phyloP scores from a whole-genome alignment of 2,329 filamentous ascomycete genomes.

The Hypocrella siamensis region DNA sequence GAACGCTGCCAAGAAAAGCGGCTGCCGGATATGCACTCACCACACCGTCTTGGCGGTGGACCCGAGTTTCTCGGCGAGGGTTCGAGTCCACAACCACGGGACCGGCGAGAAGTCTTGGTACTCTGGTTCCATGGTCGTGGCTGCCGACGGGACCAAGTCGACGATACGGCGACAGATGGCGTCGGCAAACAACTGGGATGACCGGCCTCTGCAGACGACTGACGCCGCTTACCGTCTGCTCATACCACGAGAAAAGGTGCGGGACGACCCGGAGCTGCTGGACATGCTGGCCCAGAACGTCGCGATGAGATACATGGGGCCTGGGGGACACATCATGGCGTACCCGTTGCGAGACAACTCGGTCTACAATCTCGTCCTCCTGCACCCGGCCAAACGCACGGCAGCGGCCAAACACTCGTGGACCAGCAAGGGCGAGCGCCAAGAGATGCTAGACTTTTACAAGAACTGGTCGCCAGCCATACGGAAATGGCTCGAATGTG shows the following conservation, averaged over 20 bases:
- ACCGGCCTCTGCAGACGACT: constrained; percentile 50
- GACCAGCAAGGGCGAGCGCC: not conserved
- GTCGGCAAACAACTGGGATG: constrained; percentile 28
- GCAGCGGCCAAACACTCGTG: constrained; percentile 1
- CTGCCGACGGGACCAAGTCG: constrained; percentile 41
- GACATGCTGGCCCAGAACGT: constrained; percentile 50
- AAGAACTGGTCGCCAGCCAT: not conserved
- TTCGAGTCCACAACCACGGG: constrained; percentile 36
- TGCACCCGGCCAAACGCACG: not conserved
- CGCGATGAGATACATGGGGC: constrained; percentile 35
- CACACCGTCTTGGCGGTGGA: constrained; percentile 12
- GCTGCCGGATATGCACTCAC: constrained; percentile 29
- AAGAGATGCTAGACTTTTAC: not conserved
- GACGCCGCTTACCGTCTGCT: constrained; percentile 72
- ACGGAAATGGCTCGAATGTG: not conserved
- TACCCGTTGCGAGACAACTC: constrained; percentile 3
- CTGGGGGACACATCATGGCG: constrained; percentile 2
- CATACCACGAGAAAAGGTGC: constrained; percentile 52
- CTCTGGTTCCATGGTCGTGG: constrained; percentile 15
- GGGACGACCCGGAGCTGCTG: constrained; percentile 49
- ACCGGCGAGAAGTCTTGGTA: constrained; percentile 30
- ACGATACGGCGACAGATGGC: constrained; percentile 34
- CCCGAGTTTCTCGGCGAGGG: constrained; percentile 8
- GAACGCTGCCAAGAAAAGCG: constrained; percentile 30
- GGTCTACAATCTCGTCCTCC: constrained; percentile 4